Base-by-base conservation (phyloP, 2,329 filamentous ascomycete genomes). In the Penicillium fuscoglaucum region DNA sequence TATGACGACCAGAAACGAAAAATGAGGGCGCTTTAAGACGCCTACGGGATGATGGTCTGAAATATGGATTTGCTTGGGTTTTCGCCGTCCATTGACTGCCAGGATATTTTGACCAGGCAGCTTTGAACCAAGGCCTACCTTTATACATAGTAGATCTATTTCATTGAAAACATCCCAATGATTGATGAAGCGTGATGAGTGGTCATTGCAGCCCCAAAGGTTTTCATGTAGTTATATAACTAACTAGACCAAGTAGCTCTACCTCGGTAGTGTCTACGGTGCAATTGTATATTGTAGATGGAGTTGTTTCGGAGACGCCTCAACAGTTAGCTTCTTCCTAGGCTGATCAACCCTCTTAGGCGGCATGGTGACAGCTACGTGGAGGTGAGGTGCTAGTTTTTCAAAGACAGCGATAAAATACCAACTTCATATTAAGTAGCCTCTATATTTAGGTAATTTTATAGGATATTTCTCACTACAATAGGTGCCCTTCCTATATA, bases 1-100 rank as follows among this genome's bases (percentile, higher is more conserved):
- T 57, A 53, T 66, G 62, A 66, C 60, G 64, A 68, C 58, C 58
- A 61, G 61, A 63, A 64, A 68, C 63, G 58, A 65, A 67, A 68
- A 68, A 63, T 45, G 45, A 43, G 43, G 58, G 58, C 53, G 60
- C 60, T 60, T 56, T 51, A 35, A 60, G 48, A 59, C 54, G 54
- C 58, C 58, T 58, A 49, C 45, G 45, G 60, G 48, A 60, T 52
- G 56, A 45, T 58, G 39, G 57, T 52, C 55, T 26, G 51, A 52
- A 52, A 49, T 37, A 59, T 59, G 53, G 63, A 48, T 47, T 26
- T 56, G n/a, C 53, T 57, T 54, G 15, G 37, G 39, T 31, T 35
- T 56, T 44, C 12, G 19, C 44, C 21, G 13, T 28, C 13, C 37
- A 54, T 29, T 57, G 50, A 54, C 43, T 54, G 50, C 51, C 10